phyloP scores from a whole-genome alignment of 352 stramenopile genomes.

The Globisporangium parvum region DNA sequence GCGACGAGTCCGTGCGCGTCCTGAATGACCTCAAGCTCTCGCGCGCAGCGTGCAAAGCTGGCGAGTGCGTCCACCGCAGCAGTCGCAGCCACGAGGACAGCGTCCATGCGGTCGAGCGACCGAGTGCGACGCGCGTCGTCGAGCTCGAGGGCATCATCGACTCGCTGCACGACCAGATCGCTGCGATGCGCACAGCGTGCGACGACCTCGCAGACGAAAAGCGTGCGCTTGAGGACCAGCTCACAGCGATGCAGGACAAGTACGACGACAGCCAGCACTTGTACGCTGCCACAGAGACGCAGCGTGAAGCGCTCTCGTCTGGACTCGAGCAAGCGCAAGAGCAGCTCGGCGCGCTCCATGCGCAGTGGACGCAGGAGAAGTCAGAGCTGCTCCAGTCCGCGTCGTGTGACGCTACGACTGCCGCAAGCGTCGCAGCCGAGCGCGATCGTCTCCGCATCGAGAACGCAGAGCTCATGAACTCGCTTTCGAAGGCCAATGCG shows the following conservation, averaged over 20 bases:
- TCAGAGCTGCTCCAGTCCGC: slow-evolving; percentile 26
- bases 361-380: slow-evolving; percentile 64
- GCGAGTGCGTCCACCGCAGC: neutral
- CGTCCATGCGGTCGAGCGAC: slow-evolving; percentile 5
- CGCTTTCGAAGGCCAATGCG: slow-evolving; percentile 16
- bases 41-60: slow-evolving; percentile 7
- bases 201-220: slow-evolving; percentile 8
- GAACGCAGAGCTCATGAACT: slow-evolving; percentile 31
- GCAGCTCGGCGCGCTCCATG: slow-evolving; percentile 43
- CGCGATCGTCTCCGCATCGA: slow-evolving; percentile 37
- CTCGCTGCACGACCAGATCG: slow-evolving; percentile 5
- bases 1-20: slow-evolving; percentile 30
- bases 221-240: slow-evolving; percentile 13
- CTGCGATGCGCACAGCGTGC: neutral
- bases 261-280: slow-evolving; percentile 37
- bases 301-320: slow-evolving; percentile 32
- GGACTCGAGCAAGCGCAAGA: slow-evolving; percentile 45
- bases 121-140: slow-evolving; percentile 14
- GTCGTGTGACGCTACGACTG: slow-evolving; percentile 31
- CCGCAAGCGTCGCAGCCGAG: slow-evolving; percentile 20
- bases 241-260: slow-evolving; percentile 25
- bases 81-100: neutral
- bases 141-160: slow-evolving; percentile 9
- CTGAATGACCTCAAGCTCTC: slow-evolving; percentile 44
- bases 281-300: slow-evolving; percentile 33